Base-by-base conservation (phyloP, 1,139 yeast genomes). In the Suhomyces anneliseae region DNA sequence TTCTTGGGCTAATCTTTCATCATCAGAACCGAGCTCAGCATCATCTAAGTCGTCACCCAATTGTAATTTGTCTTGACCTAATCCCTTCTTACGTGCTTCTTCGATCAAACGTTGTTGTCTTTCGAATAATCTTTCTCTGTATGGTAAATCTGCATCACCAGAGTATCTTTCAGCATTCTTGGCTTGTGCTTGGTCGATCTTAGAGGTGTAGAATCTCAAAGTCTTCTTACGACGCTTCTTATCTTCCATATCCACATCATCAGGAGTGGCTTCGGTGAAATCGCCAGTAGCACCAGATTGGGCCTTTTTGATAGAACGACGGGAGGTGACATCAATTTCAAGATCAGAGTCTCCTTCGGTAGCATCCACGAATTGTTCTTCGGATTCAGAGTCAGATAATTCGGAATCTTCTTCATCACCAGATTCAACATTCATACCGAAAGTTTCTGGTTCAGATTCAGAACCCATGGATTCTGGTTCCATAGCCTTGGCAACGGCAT, bases 61-160 rank as follows among this genome's bases (percentile, higher is more conserved):
- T 51, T 81, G 77, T 11, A 67, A 72, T 39, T 72, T 67, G 45
- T 76, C 81, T 47, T 64, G 59, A 43, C 78, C 73, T 51, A 80
- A 70, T 44, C 97, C 97, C 59, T 97, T 84, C 63, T 83, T 78
- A 57, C 93, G 78, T 24, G 98, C 98, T 64, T 89, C 96, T 65
- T 89, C 96, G 52, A 85, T 64, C 38, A 93, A 78, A 53, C 97
- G 74, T 61, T 88, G 95, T 60, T 89, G 93, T 61, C 97, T 82
- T 68, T 92, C 98, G 61, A 81, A 90, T 43, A 87, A 74, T 57
- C 97, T 80, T 68, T 93, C 98, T 58, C 81, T 83, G 66, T 93
- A 92, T n/a, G 98, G 98, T 48, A 93, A 71, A 67, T 93, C 99
- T 53, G 80, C 78, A 64, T 93, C 99, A 55, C 98, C 99, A 39